These are phyloP conservation scores for Pinus tabuliformis DNA, from an alignment of 75 land plant genomes.

Conservation along the genomic window DNA sequence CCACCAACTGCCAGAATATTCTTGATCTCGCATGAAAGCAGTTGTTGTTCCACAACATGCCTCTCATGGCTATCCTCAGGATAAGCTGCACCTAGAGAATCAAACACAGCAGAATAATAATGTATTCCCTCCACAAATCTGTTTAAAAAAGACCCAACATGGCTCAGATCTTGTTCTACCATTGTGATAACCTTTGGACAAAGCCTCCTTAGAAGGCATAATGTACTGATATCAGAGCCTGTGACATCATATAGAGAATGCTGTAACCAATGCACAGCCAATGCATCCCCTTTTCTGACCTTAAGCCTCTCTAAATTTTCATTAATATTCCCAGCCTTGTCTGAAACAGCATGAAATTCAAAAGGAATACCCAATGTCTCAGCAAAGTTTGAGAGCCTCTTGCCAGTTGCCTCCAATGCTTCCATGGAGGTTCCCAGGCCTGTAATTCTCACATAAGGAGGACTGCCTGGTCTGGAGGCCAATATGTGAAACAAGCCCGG, in stretches of 20 bases:
- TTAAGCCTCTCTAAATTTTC: constrained; percentile 7
- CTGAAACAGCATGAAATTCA: constrained; percentile 53
- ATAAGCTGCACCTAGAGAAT: constrained; percentile 44
- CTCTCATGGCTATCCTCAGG: constrained; percentile 31
- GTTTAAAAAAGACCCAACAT: constrained; percentile 37
- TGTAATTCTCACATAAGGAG: constrained; percentile 32
- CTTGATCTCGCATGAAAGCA: constrained; percentile 66
- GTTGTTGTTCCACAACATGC: constrained; percentile 64
- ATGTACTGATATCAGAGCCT: constrained; percentile 54
- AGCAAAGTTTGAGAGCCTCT: constrained; percentile 70
- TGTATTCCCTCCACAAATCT: constrained; percentile 74
- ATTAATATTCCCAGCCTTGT: constrained; percentile 34
- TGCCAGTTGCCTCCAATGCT: constrained; percentile 57
- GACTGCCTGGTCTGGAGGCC: constrained; percentile 17
- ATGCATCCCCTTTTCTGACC: constrained; percentile 24
- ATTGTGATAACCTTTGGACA: constrained; percentile 56
- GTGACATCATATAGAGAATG: constrained; percentile 78
- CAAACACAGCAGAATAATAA: constrained; percentile 78
- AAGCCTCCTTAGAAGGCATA: constrained; percentile 27
- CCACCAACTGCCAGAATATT: constrained; percentile 71
- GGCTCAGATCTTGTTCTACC: constrained; percentile 70
- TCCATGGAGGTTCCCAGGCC: constrained; percentile 53
- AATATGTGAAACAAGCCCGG: constrained; percentile 77
- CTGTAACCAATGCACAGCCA: constrained; percentile 72
- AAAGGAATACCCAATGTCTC: constrained; percentile 52